phyloP scores from a whole-genome alignment of 306 rosid genomes.

The Dryas alaskensis region DNA sequence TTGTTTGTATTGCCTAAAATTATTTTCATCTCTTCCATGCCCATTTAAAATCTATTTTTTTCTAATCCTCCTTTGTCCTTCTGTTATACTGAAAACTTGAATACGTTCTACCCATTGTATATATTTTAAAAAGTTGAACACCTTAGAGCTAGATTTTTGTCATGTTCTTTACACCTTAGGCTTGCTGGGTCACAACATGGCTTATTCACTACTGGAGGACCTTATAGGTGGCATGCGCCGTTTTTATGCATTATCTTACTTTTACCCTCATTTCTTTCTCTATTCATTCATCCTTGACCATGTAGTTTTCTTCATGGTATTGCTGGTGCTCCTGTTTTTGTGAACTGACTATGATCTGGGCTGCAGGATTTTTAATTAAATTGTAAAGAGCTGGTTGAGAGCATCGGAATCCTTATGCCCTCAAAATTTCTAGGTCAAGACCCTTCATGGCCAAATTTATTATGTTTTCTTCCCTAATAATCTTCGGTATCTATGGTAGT shows the following conservation, averaged over 20 bases:
- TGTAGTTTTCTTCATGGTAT: slow-evolving; percentile 24
- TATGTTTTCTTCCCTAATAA: slow-evolving; percentile 13
- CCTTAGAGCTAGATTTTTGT: neutral
- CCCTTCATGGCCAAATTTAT: slow-evolving; percentile 39
- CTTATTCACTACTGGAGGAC: neutral
- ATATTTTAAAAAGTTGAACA: neutral
- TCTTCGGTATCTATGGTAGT: neutral
- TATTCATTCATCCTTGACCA: slow-evolving; percentile 12
- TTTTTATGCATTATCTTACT: neutral
- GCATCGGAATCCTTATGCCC: slow-evolving; percentile 43
- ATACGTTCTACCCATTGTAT: neutral
- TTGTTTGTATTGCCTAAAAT: neutral
- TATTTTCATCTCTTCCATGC: neutral
- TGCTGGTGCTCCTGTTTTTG: slow-evolving; percentile 31
- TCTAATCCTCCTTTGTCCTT: neutral
- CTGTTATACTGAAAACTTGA: too few species aligned
- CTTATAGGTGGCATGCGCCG: neutral
- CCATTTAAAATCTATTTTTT: neutral
- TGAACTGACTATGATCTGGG: slow-evolving; percentile 50
- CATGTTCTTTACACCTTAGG: neutral
- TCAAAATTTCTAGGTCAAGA: slow-evolving; percentile 45
- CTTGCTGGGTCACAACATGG: neutral
- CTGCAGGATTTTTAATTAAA: slow-evolving; percentile 45
- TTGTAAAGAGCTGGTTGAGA: slow-evolving; percentile 55
- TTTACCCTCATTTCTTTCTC: slow-evolving; percentile 3